Percentiles rank a stretch among this genome's conserved stretches.
Evolutionary conservation across 331 rosid species (phyloP).

Genomic region (Malus hybrid): DNA sequence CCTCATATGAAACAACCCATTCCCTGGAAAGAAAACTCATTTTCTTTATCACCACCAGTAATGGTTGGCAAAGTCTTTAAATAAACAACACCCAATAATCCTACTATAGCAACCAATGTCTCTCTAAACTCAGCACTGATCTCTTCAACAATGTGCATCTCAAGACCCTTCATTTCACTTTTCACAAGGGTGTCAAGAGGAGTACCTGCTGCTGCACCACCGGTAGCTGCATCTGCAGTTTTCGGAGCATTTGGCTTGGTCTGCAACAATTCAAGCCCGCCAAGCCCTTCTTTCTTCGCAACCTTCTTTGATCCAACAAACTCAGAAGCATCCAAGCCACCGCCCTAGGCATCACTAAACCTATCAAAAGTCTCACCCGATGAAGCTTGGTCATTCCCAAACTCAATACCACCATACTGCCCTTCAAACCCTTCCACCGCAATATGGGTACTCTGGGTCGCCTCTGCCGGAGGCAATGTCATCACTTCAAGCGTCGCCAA

Average conservation of each 20-base stretch:
- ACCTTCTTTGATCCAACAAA: constrained; percentile 62
- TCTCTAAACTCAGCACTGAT: constrained; percentile 88
- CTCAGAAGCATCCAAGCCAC: constrained; percentile 89
- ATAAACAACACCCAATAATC: constrained; percentile 71
- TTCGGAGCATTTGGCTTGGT: constrained; percentile 53
- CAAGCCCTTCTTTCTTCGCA: constrained; percentile 63
- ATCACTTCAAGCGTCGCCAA: constrained; percentile 87
- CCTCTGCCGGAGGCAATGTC: constrained; percentile 81
- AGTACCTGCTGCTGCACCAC: constrained; percentile 31
- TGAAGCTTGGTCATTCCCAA: constrained; percentile 63
- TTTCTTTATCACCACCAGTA: constrained; percentile 69
- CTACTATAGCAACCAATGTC: constrained; percentile 75
- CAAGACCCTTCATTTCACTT: constrained; percentile 86
- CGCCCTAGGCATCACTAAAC: constrained; percentile 89
- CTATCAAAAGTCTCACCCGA: constrained; percentile 84
- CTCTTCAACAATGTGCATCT: constrained; percentile 69
- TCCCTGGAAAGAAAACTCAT: constrained; percentile 81
- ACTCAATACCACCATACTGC: constrained; percentile 85
- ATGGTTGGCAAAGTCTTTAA: constrained; percentile 76
- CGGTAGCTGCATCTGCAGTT: constrained; percentile 25
- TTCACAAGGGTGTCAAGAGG: constrained; percentile 61
- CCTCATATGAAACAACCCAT: constrained; percentile 85
- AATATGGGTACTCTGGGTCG: constrained; percentile 79
- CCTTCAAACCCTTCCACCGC: constrained; percentile 97
- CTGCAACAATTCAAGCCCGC: constrained; percentile 90